Evolutionary conservation across 2,329 filamentous ascomycete species (phyloP).

Genomic region (Alternaria panax): DNA sequence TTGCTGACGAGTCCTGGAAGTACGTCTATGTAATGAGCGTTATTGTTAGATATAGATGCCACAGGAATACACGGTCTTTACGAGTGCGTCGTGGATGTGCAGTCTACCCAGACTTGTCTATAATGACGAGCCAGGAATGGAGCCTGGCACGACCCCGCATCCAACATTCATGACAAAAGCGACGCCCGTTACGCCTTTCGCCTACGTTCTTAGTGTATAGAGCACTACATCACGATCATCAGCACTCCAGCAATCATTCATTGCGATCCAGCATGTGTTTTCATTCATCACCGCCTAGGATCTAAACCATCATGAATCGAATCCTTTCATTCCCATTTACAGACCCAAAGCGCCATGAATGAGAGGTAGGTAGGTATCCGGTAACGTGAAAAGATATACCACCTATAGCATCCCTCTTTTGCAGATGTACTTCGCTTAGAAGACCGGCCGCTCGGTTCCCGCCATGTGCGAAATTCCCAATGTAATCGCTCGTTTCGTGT

Average conservation of each 20-base stretch:
- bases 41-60: not conserved
- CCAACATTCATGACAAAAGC: not conserved
- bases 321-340: slow-evolving; percentile 36
- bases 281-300: slow-evolving; percentile 47
- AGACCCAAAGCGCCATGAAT: slow-evolving; percentile 49
- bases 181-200: not conserved
- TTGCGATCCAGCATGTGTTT: slow-evolving; percentile 45
- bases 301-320: slow-evolving; percentile 45
- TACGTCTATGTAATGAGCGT: not conserved
- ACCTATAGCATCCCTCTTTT: slow-evolving; percentile 36
- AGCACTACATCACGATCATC: slow-evolving; percentile 9
- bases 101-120: not conserved
- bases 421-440: slow-evolving; percentile 32
- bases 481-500: slow-evolving; percentile 36
- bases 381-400: slow-evolving; percentile 33
- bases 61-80: not conserved
- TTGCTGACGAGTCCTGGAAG: not conserved
- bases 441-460: slow-evolving; percentile 35
- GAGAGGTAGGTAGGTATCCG: slow-evolving; percentile 32
- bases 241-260: slow-evolving; percentile 22
- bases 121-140: not conserved
- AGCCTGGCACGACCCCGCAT: not conserved
- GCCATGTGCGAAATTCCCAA: slow-evolving; percentile 43
- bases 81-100: not conserved
- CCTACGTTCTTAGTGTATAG: not conserved